A percentile compares a stretch with the other conserved stretches of the same genome.
Evolutionary conservation across 345 rosid genomes (phyloP).

Genomic region (Adansonia digitata): DNA sequence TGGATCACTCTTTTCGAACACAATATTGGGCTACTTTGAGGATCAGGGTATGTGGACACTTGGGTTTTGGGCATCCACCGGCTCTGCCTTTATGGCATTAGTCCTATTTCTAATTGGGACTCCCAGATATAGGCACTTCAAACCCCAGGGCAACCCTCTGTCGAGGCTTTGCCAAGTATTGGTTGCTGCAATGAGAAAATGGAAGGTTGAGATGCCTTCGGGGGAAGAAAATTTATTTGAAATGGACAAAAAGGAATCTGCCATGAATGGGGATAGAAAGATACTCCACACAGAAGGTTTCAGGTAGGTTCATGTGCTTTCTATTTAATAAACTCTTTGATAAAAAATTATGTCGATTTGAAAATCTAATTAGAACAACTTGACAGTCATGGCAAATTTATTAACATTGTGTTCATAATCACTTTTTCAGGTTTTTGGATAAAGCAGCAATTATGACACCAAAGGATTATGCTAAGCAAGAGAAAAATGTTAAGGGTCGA

Average conservation of each 20-base stretch:
- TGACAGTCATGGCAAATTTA: neutral
- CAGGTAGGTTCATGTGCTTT: conserved; percentile 35
- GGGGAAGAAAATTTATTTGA: conserved; percentile 43
- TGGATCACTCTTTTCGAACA: conserved; percentile 90
- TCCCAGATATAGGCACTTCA: conserved; percentile 69
- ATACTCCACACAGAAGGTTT: conserved; percentile 73
- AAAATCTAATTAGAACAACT: neutral
- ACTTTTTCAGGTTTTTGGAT: conserved; percentile 61
- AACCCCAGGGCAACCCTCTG: conserved; percentile 75
- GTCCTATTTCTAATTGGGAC: conserved; percentile 68
- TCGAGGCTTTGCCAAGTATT: conserved; percentile 76
- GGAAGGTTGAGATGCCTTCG: conserved; percentile 28
- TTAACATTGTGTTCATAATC: neutral
- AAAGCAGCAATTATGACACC: conserved; percentile 76
- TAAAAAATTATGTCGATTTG: neutral
- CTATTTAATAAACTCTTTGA: neutral
- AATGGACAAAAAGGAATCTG: conserved; percentile 21
- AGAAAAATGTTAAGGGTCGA: neutral
- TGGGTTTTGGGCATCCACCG: conserved; percentile 90
- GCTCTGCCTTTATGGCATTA: conserved; percentile 69
- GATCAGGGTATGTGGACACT: conserved; percentile 78
- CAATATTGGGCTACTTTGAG: conserved; percentile 80
- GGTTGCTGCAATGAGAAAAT: conserved; percentile 64
- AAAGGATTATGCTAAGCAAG: conserved; percentile 31
- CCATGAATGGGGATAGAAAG: conserved; percentile 43